Conservation (phyloP, 2,329 filamentous ascomycete genomes). For the Ramichloridium luteum region DNA sequence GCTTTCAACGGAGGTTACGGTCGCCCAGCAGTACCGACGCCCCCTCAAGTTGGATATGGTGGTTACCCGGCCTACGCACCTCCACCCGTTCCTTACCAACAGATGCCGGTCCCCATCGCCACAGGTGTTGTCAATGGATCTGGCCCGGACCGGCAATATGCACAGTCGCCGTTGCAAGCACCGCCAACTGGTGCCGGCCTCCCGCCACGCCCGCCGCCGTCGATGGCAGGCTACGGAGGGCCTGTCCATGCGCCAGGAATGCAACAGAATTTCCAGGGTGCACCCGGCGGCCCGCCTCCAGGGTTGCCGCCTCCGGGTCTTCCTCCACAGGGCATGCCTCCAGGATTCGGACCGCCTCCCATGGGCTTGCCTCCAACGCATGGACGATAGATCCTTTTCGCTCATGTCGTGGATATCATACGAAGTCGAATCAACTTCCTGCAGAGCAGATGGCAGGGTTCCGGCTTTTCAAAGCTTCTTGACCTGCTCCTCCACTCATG, state of each 20-base stretch:
- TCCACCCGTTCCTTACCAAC: constrained; percentile 16
- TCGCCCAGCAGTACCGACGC: background rate
- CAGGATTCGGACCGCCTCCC: background rate
- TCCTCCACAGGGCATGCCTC: constrained; percentile 27
- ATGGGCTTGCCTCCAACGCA: background rate
- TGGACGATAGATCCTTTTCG: too few relatives aligned
- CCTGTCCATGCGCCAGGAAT: constrained; percentile 40
- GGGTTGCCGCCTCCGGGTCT: constrained; percentile 29
- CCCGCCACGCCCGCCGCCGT: constrained; percentile 58
- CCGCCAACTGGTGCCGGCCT: constrained; percentile 47
- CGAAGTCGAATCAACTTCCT: too few relatives aligned
- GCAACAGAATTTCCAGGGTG: constrained; percentile 25
- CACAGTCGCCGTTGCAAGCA: constrained; percentile 42
- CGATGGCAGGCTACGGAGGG: constrained; percentile 55
- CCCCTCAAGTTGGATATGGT: background rate
- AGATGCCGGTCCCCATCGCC: constrained; percentile 15
- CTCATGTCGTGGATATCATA: too few relatives aligned
- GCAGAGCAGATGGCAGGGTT: too few relatives aligned
- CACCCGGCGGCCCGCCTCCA: constrained; percentile 26
- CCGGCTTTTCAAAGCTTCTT: too few relatives aligned
- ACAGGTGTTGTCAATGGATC: constrained; percentile 6
- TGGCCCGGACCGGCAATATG: constrained; percentile 14
- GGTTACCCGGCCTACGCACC: constrained; percentile 6
- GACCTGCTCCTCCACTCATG: too few relatives aligned
- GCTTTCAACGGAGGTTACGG: background rate